phyloP scores from a whole-genome alignment of 148 eudicot genomes.

The Silene conica region DNA sequence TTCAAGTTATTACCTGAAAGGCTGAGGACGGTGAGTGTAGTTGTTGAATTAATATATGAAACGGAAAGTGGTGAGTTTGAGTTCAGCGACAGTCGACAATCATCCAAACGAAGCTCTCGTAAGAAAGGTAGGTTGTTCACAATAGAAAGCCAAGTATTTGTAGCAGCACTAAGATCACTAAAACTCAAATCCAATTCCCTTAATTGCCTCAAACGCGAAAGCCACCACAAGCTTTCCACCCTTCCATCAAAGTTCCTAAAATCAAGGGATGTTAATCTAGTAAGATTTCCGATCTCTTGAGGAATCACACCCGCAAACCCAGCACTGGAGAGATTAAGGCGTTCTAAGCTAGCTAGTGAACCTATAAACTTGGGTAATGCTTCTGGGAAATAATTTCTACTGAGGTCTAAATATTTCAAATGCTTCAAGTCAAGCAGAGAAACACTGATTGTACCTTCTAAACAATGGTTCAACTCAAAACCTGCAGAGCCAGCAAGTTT shows the following conservation, averaged over 20 bases:
- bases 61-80: constrained; percentile 1
- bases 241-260: neutral
- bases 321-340: constrained; percentile 8
- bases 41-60: constrained; percentile 3
- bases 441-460: constrained; percentile 13
- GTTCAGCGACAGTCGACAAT: neutral
- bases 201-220: neutral
- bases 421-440: constrained; percentile 11
- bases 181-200: neutral
- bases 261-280: constrained; percentile 15
- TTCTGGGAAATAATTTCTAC: constrained; percentile 6
- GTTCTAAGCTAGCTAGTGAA: constrained; percentile 7
- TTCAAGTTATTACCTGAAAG: neutral
- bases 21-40: constrained; percentile 6
- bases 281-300: constrained; percentile 12
- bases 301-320: constrained; percentile 5
- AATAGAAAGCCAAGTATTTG: neutral
- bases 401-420: constrained; percentile 18
- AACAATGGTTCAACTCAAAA: neutral
- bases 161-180: neutral
- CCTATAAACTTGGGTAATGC: constrained; percentile 11
- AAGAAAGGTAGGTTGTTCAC: constrained; percentile 19
- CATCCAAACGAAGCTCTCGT: neutral
- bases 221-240: neutral
- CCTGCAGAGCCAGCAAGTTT: too few species aligned